Base-by-base conservation (phyloP, 2,329 filamentous ascomycete genomes). In the Beauveria sp. region DNA sequence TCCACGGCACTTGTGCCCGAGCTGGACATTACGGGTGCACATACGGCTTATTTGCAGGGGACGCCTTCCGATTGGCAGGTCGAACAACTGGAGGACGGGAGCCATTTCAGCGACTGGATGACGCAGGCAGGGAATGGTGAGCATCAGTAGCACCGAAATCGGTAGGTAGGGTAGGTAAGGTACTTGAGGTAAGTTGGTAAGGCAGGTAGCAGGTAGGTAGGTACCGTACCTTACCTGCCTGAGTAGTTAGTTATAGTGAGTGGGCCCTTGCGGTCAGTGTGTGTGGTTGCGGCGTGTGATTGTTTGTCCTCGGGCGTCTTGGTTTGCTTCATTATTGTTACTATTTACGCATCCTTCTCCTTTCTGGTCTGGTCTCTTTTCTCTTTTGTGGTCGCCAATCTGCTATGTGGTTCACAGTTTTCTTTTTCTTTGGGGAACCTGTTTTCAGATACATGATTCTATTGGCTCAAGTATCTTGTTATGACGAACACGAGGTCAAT, bases 51-150 rank as follows among this genome's bases (percentile, higher is more conserved):
- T 53, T 67, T 76, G 31, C 69, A 66, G 49, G 73, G 74, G 24
- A 68, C 65, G 10, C 67, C 72, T 38, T 67, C 66, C 12, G 74
- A 74, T 56, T 76, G 74, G 74, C 66, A 71, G 60, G 66, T 75
- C 9, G 71, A 73, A 64, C 67, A 72, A 22, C 61, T 76, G 9
- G 71, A 72, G 9, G 69, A 70, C 24, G 65, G 64, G 22, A 66
- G 67, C 24, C 70, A 72, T 53, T 73, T 72, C 62, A 69, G 69
- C 38, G 64, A 72, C 40, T 75, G 72, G 71, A 70, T 74, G 62
- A 62, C 64, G 14, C 69, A 70, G 64, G 67, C 68, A 12, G 71
- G 70, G 55, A 66, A 67, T 28, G 64, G 63, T 60, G 55, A 62
- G 18, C 38, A 66, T 54, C 69, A 53, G 28, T 45, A 55, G 38